These are phyloP conservation scores for Corymbia maculata DNA, from an alignment of 345 rosid species.

Conservation along the genomic window DNA sequence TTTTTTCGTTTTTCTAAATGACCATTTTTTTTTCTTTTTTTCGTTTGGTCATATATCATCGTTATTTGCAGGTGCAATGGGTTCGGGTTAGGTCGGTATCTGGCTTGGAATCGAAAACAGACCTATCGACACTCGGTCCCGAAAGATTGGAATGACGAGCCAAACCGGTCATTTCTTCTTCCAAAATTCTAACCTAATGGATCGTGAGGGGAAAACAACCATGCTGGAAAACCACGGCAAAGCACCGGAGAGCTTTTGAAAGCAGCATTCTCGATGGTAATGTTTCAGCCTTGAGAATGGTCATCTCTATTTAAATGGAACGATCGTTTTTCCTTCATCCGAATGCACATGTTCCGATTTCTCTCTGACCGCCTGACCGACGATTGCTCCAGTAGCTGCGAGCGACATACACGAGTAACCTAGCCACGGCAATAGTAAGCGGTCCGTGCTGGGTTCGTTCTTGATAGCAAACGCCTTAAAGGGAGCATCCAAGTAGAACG, in stretches of 20 bases:
- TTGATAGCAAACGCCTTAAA: background rate
- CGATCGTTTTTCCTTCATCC: too few relatives aligned
- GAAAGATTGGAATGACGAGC: background rate
- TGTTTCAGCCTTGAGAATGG: background rate
- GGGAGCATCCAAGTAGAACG: background rate
- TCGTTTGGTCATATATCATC: accelerated
- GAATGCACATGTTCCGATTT: background rate
- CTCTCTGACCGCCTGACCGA: background rate
- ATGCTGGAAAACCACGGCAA: background rate
- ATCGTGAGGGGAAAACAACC: background rate
- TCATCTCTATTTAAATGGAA: background rate
- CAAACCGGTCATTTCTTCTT: accelerated
- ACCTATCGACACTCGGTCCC: background rate
- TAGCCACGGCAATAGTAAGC: background rate
- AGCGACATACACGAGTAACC: background rate
- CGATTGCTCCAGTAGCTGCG: background rate
- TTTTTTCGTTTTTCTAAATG: too few relatives aligned
- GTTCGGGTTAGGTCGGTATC: background rate
- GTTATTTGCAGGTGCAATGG: accelerated
- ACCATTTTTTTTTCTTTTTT: too few relatives aligned
- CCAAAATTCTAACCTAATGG: background rate
- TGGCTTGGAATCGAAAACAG: background rate
- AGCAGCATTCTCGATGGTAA: accelerated
- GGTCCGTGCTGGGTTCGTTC: background rate
- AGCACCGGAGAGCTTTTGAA: background rate